Evolutionary conservation across 2,329 filamentous ascomycete species (phyloP).

Genomic region (Pleurostoma richardsiae): DNA sequence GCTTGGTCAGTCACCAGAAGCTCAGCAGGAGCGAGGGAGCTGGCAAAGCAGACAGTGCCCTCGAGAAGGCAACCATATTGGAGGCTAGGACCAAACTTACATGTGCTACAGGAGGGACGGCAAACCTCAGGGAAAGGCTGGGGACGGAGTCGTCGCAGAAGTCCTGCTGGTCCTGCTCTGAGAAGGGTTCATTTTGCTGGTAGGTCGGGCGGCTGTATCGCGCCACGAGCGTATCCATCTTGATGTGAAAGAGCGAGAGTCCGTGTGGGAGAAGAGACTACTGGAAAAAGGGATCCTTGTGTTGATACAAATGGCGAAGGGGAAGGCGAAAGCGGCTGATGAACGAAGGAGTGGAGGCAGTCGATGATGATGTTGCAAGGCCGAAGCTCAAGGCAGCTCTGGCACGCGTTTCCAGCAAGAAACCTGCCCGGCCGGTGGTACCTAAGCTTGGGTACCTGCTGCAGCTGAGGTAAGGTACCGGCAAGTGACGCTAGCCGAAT

Average conservation of each 20-base stretch:
- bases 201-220: conserved; percentile 80
- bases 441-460: no score
- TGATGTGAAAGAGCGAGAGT: background rate
- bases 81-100: conserved; percentile 43
- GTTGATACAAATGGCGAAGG: background rate
- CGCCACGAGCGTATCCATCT: conserved; percentile 89
- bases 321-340: background rate
- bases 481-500: no score
- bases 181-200: conserved; percentile 65
- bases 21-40: conserved; percentile 4
- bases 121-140: conserved; percentile 85
- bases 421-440: no score
- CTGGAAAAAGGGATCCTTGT: background rate
- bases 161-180: conserved; percentile 70
- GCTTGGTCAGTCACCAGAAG: background rate
- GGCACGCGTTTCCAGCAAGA: background rate
- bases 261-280: background rate
- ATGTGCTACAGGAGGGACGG: conserved; percentile 87
- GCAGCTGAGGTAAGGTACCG: no score
- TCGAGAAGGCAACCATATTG: no score
- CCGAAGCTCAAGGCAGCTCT: background rate
- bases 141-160: conserved; percentile 60
- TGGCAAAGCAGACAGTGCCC: background rate
- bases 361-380: background rate
- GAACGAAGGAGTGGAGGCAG: background rate